phyloP scores from a whole-genome alignment of 2,329 filamentous ascomycete genomes.

The Ilyonectria sp. region DNA sequence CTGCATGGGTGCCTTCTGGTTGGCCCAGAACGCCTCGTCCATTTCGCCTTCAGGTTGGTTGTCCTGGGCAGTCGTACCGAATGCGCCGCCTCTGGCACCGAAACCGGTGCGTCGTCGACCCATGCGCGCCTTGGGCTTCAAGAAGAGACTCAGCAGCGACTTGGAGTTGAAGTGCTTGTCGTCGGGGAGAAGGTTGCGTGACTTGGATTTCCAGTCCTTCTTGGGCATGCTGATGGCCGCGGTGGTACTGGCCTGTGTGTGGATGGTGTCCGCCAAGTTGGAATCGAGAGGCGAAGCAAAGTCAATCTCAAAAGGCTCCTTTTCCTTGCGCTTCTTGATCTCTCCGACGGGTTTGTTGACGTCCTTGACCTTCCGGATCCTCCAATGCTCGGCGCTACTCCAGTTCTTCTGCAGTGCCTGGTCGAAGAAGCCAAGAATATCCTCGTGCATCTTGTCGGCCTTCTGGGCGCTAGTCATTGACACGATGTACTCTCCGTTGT shows the following conservation, averaged over 20 bases:
- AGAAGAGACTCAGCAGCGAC: conserved; percentile 89
- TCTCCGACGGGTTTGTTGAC: conserved; percentile 74
- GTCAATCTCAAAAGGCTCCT: conserved; percentile 95
- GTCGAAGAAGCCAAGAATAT: conserved; percentile 98
- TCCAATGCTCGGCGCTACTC: conserved; percentile 98
- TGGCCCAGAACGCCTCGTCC: conserved; percentile 97
- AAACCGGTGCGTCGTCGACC: conserved; percentile 74
- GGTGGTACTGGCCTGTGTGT: conserved; percentile 85
- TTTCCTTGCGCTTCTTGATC: conserved; percentile 86
- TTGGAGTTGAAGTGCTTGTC: conserved; percentile 99
- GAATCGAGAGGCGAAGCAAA: conserved; percentile 84
- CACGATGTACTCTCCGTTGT: conserved; percentile 82
- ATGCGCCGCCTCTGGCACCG: conserved; percentile 58
- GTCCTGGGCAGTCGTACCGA: conserved; percentile 61
- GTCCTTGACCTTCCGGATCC: conserved; percentile 93
- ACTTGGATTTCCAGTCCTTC: conserved; percentile 96
- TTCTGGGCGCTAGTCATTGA: conserved; percentile 79
- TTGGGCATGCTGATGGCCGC: conserved; percentile 88
- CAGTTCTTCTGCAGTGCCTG: conserved; percentile 97
- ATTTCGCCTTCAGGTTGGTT: conserved; percentile 81
- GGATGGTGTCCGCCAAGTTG: conserved; percentile 81
- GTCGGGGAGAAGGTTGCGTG: conserved; percentile 91
- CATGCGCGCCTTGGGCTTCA: conserved; percentile 93
- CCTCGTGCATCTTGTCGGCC: conserved; percentile 83
- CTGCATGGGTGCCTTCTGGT: conserved; percentile 71